These are phyloP conservation scores for Pseudogymnoascus pannorum DNA, from an alignment of 2,329 filamentous ascomycete species.

Conservation along the genomic window DNA sequence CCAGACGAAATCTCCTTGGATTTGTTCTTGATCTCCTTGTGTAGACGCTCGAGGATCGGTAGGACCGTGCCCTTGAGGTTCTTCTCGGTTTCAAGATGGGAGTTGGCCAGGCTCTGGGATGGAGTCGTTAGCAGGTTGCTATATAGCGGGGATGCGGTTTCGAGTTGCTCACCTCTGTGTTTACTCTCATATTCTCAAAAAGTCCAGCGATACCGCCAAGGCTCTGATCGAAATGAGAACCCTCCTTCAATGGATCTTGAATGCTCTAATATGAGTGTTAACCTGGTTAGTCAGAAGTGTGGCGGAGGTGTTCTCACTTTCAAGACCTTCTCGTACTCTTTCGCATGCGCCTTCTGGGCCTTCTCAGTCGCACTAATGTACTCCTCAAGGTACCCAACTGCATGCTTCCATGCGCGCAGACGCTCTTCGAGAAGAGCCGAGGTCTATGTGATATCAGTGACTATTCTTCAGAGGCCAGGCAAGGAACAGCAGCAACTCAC, in stretches of 20 bases:
- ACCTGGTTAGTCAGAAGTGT: not conserved
- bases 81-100: slow-evolving; percentile 86
- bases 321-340: slow-evolving; percentile 90
- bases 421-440: slow-evolving; percentile 79
- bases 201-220: slow-evolving; percentile 82
- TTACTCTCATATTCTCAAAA: slow-evolving; percentile 89
- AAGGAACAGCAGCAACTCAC: slow-evolving; percentile 18
- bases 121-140: slow-evolving; percentile 29
- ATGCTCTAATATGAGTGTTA: slow-evolving; percentile 56
- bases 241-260: slow-evolving; percentile 76
- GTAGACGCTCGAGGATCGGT: slow-evolving; percentile 81
- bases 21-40: slow-evolving; percentile 96
- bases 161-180: slow-evolving; percentile 59
- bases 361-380: slow-evolving; percentile 83
- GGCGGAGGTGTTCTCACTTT: slow-evolving; percentile 51
- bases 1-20: slow-evolving; percentile 79
- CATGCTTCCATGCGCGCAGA: slow-evolving; percentile 92
- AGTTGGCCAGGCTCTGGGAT: slow-evolving; percentile 71
- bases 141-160: not conserved
- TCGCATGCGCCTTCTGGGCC: slow-evolving; percentile 73
- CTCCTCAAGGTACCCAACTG: slow-evolving; percentile 82
- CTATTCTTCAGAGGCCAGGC: too few species aligned
- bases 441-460: slow-evolving; percentile 43
- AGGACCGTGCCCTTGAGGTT: slow-evolving; percentile 79
- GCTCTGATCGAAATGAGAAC: slow-evolving; percentile 85